phyloP scores from a whole-genome alignment of 306 rosid genomes.

The Cajanus cajan region DNA sequence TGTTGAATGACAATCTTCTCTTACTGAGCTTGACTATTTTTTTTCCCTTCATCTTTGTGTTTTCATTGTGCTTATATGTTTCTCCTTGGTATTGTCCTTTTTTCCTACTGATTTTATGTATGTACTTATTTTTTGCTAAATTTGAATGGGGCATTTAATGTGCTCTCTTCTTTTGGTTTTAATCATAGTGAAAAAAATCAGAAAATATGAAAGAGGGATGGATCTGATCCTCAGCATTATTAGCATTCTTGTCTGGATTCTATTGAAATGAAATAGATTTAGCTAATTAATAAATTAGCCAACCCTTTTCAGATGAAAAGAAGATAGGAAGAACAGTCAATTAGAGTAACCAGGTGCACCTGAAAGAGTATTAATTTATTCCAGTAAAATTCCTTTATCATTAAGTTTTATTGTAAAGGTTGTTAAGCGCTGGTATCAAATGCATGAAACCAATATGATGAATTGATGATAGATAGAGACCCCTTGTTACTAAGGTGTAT shows the following conservation, averaged over 20 bases:
- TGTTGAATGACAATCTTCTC: not conserved
- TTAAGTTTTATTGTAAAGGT: not conserved
- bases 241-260: slow-evolving; percentile 96
- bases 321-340: slow-evolving; percentile 29
- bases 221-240: slow-evolving; percentile 61
- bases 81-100: not conserved
- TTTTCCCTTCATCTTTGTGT: not conserved
- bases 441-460: not conserved
- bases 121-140: not conserved
- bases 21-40: not conserved
- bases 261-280: slow-evolving; percentile 49
- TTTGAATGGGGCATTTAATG: not conserved
- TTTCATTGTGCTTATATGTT: not conserved
- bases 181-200: not conserved
- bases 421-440: not conserved
- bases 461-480: not conserved
- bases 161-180: not conserved
- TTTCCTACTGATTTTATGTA: not conserved
- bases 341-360: slow-evolving; percentile 12
- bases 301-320: not conserved
- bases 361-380: not conserved
- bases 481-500: not conserved
- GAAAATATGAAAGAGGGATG: not conserved
- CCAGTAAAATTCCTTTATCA: slow-evolving; percentile 3
- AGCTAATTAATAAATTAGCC: slow-evolving; percentile 14